Base-by-base conservation (phyloP, 2,329 filamentous ascomycete genomes). In the Parascedosporium putredinis region DNA sequence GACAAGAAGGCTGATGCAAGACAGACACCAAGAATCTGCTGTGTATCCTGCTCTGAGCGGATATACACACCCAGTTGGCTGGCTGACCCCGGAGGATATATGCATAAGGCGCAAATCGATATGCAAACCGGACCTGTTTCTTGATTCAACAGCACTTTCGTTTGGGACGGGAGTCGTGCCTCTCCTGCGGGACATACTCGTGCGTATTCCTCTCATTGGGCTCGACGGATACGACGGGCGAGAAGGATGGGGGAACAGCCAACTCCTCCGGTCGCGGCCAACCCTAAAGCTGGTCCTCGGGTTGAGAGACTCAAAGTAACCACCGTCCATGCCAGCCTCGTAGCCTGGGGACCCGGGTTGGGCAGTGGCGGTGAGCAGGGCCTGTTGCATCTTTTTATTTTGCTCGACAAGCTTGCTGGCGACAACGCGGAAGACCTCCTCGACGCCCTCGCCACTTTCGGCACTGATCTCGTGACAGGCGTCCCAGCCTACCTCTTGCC, bases 391-490 rank as follows among this genome's bases (percentile, higher is more conserved):
- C 67, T 77, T 78, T 57, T 76, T 74, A 61, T 80, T 79, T 68
- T 80, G 76, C 64, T 81, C 78, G 56, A 81, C 78, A 51, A 81
- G 72, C 63, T 81, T 81, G 52, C 78, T 68, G 31, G 77, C 75
- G 12, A 81, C 77, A 38, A 81, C 78, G 18, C 91, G 78, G 59
- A 97, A 97, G 0, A 98, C 89, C 67, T 97, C 93, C 58, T 97
- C 93, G 16, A 98, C 90, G 16, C 91, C 91, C 71, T 96, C 90
- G 51, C 90, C 90, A 60, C 84, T 89, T 72, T 94, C 91, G 45
- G 91, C 90, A 57, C 84, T 90, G 61, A 98, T 91, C 70, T 98
- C 93, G 66, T 97, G 93, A 64, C 91, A 97, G 55, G 89, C 94
- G 60, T 96, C 90, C 90, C 91, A 97, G 48, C 90, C 89, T 5